Evolutionary conservation across 2,329 filamentous ascomycete genomes (phyloP), one percentile per base, ranked within the genome.

Genomic region (Clarireedia paspali): DNA sequence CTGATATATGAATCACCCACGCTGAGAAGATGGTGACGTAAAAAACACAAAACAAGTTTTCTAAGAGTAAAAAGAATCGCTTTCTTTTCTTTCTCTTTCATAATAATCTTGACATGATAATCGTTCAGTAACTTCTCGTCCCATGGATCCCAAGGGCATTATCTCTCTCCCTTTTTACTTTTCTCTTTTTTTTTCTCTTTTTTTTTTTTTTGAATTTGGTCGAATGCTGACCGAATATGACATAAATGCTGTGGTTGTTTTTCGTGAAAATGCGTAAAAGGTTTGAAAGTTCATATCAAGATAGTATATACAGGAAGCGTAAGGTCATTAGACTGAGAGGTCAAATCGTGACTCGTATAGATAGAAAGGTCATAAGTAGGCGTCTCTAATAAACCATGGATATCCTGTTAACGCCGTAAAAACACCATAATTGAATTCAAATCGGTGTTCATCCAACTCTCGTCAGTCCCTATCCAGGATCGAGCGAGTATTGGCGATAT

Each of bases 381-480:
- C 34, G 49, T 51, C 44, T 44, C 38, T 51, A 46, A 48, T 59
- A 59, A 58, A 56, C 59, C 60, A 44, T 49, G 59, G 50, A 30
- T 15, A n/a, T 62, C 59, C 60, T 63, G 54, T 57, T 40, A 64
- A 67, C 62, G 57, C 62, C 65, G 47, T 53, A 53, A 51, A 58
- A 60, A 64, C 51, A 58, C 39, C 39, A 50, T 53, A 27, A 55
- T 55, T 26, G 55, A 63, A 58, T 61, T 61, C 59, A 61, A 63
- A 59, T 34, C 50, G 44, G 53, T 40, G 34, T 44, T 54, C 61
- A 68, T 68, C 65, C 65, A 67, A 65, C 52, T 55, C 50, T 61
- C 59, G 54, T 59, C 60, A 59, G 51, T 61, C 57, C 64, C 48
- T 66, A 67, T 68, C 66, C 63, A 68, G 66, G 66, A 64, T 51